Percentiles rank a stretch among this genome's conserved stretches.
These are phyloP conservation scores for Davidsoniella eucalypti DNA, from an alignment of 2,329 filamentous ascomycete species.

Conservation along the genomic window DNA sequence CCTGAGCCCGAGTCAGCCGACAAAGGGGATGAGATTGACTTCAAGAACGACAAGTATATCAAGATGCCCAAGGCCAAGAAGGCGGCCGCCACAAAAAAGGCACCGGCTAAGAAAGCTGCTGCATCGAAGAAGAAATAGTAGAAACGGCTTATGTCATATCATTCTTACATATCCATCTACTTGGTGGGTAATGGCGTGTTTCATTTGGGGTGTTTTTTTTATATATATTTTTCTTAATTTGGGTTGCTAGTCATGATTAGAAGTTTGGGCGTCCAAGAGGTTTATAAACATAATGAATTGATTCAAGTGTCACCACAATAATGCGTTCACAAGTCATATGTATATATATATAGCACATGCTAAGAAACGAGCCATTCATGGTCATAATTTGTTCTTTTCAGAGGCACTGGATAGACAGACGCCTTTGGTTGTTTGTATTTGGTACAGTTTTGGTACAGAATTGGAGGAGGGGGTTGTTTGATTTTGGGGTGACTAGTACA, in stretches of 20 bases:
- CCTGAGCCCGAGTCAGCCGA: slow-evolving; percentile 46
- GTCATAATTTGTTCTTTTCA: too few species aligned
- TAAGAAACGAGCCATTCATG: too few species aligned
- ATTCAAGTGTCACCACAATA: too few species aligned
- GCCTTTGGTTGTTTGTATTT: too few species aligned
- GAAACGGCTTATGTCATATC: background rate
- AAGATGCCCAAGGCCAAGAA: slow-evolving; percentile 68
- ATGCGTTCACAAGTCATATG: too few species aligned
- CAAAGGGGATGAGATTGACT: slow-evolving; percentile 61
- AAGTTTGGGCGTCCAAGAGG: too few species aligned
- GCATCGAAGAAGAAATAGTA: slow-evolving; percentile 13
- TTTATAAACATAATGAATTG: too few species aligned
- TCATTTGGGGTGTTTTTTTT: background rate
- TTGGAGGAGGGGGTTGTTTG: background rate
- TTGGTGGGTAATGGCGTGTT: background rate
- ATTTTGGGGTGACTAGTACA: too few species aligned
- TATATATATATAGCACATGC: too few species aligned
- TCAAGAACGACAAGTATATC: slow-evolving; percentile 93
- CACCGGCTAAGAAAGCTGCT: slow-evolving; percentile 21
- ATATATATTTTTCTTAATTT: background rate
- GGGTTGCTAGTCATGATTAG: background rate
- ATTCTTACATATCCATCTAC: too few species aligned
- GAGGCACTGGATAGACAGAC: too few species aligned
- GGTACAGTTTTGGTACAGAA: too few species aligned
- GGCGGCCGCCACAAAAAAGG: slow-evolving; percentile 27